Percentiles rank a stretch among this genome's conserved stretches.
These are phyloP conservation scores for Talaromyces sp. DNA, from an alignment of 2,329 filamentous ascomycete genomes.

Conservation along the genomic window DNA sequence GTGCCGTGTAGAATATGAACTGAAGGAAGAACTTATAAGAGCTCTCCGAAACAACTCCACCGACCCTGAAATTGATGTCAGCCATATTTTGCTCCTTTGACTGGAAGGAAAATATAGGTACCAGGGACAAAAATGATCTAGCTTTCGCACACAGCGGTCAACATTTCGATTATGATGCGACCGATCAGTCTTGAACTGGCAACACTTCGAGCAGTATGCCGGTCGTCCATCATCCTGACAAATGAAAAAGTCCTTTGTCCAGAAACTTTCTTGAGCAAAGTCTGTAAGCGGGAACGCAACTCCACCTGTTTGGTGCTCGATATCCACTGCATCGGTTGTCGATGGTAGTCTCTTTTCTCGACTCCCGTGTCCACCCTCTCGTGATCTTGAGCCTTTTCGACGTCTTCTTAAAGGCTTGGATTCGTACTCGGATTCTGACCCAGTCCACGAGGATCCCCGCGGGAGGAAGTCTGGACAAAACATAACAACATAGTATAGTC, in stretches of 20 bases:
- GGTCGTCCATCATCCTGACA: slow-evolving; percentile 81
- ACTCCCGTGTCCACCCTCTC: slow-evolving; percentile 18
- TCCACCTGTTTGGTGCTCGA: slow-evolving; percentile 18
- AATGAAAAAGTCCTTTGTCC: slow-evolving; percentile 75
- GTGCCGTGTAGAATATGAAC: slow-evolving; percentile 67
- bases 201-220: slow-evolving; percentile 77
- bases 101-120: slow-evolving; percentile 19
- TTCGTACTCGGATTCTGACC: neutral
- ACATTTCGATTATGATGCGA: slow-evolving; percentile 82
- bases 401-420: slow-evolving; percentile 23
- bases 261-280: slow-evolving; percentile 68
- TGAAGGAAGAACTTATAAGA: slow-evolving; percentile 90
- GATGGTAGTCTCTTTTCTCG: slow-evolving; percentile 18
- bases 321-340: slow-evolving; percentile 11
- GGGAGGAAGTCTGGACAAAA: slow-evolving; percentile 70
- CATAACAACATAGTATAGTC: slow-evolving; percentile 63
- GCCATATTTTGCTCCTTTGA: neutral
- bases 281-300: slow-evolving; percentile 47
- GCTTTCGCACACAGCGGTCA: slow-evolving; percentile 74
- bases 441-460: slow-evolving; percentile 39
- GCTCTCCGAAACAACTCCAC: slow-evolving; percentile 81
- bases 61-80: slow-evolving; percentile 56
- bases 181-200: slow-evolving; percentile 82
- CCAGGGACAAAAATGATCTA: slow-evolving; percentile 96
- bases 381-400: slow-evolving; percentile 19